A percentile compares a stretch with the other conserved stretches of the same genome.
Conservation (phyloP, 2,329 filamentous ascomycete genomes). For the Curvularia eragrostidis region DNA sequence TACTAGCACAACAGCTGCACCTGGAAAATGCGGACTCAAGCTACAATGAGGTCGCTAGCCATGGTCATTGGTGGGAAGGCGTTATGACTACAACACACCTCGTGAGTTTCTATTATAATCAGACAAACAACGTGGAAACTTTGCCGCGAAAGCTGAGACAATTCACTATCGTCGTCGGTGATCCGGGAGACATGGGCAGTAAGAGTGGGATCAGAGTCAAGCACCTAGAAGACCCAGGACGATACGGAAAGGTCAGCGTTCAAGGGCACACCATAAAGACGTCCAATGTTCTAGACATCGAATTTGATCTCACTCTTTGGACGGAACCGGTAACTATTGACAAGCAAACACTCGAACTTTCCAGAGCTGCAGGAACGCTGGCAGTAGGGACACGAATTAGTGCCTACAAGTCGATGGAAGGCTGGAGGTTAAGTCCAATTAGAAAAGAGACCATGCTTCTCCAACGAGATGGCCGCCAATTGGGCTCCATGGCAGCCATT, state of each 20-base stretch:
- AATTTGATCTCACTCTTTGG: slow-evolving; percentile 34
- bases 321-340: slow-evolving; percentile 27
- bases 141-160: slow-evolving; percentile 34
- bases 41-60: slow-evolving; percentile 57
- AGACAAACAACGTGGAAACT: slow-evolving; percentile 24
- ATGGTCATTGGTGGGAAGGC: slow-evolving; percentile 37
- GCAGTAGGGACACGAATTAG: background rate
- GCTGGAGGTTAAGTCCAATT: slow-evolving; percentile 11
- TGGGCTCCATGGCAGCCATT: slow-evolving; percentile 62
- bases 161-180: slow-evolving; percentile 60
- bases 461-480: slow-evolving; percentile 55
- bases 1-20: slow-evolving; percentile 59
- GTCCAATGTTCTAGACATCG: slow-evolving; percentile 42
- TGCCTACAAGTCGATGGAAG: slow-evolving; percentile 7
- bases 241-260: slow-evolving; percentile 58
- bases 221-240: slow-evolving; percentile 58
- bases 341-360: slow-evolving; percentile 27
- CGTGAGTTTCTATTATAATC: slow-evolving; percentile 57
- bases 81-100: slow-evolving; percentile 61
- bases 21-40: slow-evolving; percentile 23
- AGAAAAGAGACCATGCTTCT: slow-evolving; percentile 6
- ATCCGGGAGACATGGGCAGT: slow-evolving; percentile 60
- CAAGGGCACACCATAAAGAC: slow-evolving; percentile 39
- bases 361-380: background rate
- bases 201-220: slow-evolving; percentile 60